Evolutionary conservation across 768 basidiomycete species (phyloP).

Genomic region (Boletus bicolor): DNA sequence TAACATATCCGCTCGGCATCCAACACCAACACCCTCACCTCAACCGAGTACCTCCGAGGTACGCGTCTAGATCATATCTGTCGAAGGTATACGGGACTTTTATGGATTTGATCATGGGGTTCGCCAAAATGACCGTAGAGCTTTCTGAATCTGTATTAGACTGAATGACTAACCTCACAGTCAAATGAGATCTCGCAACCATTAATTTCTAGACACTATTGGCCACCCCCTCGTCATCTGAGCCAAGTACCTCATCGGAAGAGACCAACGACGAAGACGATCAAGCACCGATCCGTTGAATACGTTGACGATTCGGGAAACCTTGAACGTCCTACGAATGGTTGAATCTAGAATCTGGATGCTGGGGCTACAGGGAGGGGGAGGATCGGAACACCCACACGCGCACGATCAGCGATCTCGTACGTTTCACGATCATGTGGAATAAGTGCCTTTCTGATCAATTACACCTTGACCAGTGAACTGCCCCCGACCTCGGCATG

Average conservation of each 20-base stretch:
- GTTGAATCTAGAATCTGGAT: background rate
- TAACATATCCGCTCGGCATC: conserved; percentile 26
- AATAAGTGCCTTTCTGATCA: background rate
- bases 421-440: background rate
- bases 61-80: conserved; percentile 4
- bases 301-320: background rate
- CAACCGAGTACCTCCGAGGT: conserved; percentile 38
- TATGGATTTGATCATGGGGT: background rate
- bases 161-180: background rate
- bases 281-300: background rate
- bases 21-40: conserved; percentile 38
- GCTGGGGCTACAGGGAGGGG: background rate
- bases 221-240: background rate
- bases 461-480: background rate
- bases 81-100: background rate
- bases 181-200: no score
- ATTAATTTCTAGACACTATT: background rate
- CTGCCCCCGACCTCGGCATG: background rate
- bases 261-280: background rate
- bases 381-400: background rate
- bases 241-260: background rate
- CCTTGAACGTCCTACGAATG: background rate
- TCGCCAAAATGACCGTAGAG: background rate
- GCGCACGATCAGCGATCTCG: background rate
- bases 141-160: no score